Percentiles rank a stretch among this genome's conserved stretches.
phyloP scores from a whole-genome alignment of 257 asterid species.

The Mitragyna speciosa region DNA sequence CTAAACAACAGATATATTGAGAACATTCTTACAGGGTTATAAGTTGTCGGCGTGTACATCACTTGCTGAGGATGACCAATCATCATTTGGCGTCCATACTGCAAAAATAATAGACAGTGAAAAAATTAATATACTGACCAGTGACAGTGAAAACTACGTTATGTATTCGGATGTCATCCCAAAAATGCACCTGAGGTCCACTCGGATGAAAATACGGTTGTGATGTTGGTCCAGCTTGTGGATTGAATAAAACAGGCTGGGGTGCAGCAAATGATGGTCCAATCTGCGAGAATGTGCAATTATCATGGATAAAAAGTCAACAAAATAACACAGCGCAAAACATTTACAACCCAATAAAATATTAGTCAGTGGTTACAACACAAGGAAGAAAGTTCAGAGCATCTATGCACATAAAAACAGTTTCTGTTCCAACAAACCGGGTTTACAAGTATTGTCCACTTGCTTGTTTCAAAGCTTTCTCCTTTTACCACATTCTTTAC shows the following conservation, averaged over 20 bases:
- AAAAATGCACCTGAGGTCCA: constrained; percentile 82
- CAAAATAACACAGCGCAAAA: background rate
- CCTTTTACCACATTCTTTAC: background rate
- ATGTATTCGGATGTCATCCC: constrained; percentile 9
- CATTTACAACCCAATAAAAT: background rate
- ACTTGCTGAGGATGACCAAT: constrained; percentile 87
- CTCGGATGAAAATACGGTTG: constrained; percentile 82
- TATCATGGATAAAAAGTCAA: background rate
- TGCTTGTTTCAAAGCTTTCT: background rate
- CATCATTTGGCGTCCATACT: constrained; percentile 92
- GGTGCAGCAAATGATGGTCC: constrained; percentile 65
- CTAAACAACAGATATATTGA: background rate
- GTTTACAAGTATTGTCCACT: background rate
- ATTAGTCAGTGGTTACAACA: background rate
- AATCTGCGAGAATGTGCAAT: constrained; percentile 45
- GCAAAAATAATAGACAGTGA: constrained; percentile 21
- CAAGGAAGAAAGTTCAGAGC: constrained; percentile 5
- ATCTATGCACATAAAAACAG: background rate
- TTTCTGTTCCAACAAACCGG: background rate
- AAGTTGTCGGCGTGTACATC: constrained; percentile 70
- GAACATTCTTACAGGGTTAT: constrained; percentile 66
- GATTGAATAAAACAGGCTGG: constrained; percentile 74
- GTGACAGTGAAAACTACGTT: background rate
- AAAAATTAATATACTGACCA: background rate
- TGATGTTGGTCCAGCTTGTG: constrained; percentile 64